Evolutionary conservation across 2,329 filamentous ascomycete species (phyloP), one percentile per base, ranked within the genome.

Genomic region (Peltaster fructicola): DNA sequence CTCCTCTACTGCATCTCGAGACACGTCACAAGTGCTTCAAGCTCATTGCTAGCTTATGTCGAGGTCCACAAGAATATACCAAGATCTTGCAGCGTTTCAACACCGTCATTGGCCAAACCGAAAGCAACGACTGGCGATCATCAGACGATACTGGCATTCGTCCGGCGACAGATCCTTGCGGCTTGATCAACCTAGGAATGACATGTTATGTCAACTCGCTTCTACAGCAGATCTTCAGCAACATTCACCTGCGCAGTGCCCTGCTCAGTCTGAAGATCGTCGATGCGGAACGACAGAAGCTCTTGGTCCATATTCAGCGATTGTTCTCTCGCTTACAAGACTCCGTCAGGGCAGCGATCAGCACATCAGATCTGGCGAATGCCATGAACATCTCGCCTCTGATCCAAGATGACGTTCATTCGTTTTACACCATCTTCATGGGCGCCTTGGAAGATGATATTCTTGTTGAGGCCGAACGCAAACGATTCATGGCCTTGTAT

Each of bases 191-290:
- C 41, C 63, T 93, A 9, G 88, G 81, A 7, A 92, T 93, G 45
- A 95, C 90, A 1, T 98, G 88, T 52, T 98, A 98, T 47, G 65
- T 95, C 45, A 98, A 98, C 47, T 95, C 88, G 1, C 59, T 98
- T 1, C 64, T 95, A 32, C 85, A 82, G 0, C 88, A 98, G 45
- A 66, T 98, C 1, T 98, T 85, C 57, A 95, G 93, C 81, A 95
- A 98, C 44, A 55, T 78, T 9, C 64, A 70, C 5, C 95, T 98
- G 42, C 73, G 88, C 10, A 63, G 68, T 9, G 92, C 95, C 48
- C 77, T 98, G 38, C 61, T 95, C 32, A 48, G 31, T 27, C 50
- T 24, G 25, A 38, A 31, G 51, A 59, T 29, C n/a, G 51, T 59
- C 6, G 54, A 79, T 13, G 48, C 57, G 8, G 67, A 75, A 32